These are phyloP conservation scores for Solanum chacoense DNA, from an alignment of 305 asterid species.

Conservation along the genomic window DNA sequence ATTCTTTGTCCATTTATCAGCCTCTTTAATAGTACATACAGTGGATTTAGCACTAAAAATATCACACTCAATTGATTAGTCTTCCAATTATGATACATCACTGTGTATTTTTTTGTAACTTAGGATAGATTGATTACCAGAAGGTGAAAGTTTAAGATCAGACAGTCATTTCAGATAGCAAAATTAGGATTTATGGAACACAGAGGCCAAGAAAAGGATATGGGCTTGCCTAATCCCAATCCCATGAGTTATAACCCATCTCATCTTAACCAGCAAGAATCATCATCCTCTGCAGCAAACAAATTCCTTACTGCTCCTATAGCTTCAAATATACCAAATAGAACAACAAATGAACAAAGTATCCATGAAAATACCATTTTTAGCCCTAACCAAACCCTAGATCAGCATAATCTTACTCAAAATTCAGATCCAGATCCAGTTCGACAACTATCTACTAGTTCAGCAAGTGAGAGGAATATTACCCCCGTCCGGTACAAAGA, in stretches of 20 bases:
- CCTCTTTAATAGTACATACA: constrained; percentile 12
- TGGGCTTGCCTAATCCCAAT: constrained; percentile 18
- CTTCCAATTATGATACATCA: not conserved
- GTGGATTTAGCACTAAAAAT: constrained; percentile 27
- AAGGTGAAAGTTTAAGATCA: not conserved
- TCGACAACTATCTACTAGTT: constrained; percentile 4
- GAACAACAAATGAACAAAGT: constrained; percentile 12
- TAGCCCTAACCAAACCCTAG: constrained; percentile 62
- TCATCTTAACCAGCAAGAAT: constrained; percentile 10
- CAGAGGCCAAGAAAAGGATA: constrained; percentile 24
- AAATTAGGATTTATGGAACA: constrained; percentile 26
- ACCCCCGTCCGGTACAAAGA: constrained; percentile 31
- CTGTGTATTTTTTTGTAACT: constrained; percentile 1
- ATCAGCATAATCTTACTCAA: constrained; percentile 7
- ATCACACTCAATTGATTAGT: constrained; percentile 20
- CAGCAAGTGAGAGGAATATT: not conserved
- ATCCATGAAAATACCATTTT: constrained; percentile 35
- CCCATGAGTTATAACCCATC: constrained; percentile 11
- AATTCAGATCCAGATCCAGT: constrained; percentile 66
- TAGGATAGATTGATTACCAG: constrained; percentile 5
- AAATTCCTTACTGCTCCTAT: constrained; percentile 37
- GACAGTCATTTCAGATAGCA: not conserved
- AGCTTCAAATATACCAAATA: constrained; percentile 13
- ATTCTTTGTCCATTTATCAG: constrained; percentile 1
- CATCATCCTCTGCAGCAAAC: constrained; percentile 9